Conservation (phyloP, 768 basidiomycete species). For the Nevesoporus exiguus region DNA sequence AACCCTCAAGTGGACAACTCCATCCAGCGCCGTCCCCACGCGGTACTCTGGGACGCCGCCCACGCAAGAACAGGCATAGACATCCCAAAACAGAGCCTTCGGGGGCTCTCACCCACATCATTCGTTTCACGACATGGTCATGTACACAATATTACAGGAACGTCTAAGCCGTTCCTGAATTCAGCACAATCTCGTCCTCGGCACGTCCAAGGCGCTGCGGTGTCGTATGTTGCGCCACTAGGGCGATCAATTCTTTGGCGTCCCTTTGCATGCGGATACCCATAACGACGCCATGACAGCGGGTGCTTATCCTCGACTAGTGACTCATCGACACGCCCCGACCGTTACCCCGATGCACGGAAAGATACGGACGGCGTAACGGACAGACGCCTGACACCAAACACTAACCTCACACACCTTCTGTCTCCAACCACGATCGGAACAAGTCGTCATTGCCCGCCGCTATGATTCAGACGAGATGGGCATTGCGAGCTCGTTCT, state of each 20-base stretch:
- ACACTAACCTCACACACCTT: neutral
- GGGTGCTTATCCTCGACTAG: slow-evolving; percentile 1
- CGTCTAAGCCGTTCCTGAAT: slow-evolving; percentile 7
- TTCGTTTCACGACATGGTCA: neutral
- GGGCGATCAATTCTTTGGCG: neutral
- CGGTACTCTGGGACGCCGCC: neutral
- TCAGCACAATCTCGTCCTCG: neutral
- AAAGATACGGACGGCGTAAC: slow-evolving; percentile 9
- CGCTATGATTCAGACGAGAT: neutral
- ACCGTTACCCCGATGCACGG: slow-evolving; percentile 1
- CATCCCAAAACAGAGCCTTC: neutral
- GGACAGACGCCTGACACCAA: neutral
- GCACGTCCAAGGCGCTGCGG: neutral
- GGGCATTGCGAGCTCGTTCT: neutral
- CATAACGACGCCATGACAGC: slow-evolving; percentile 16
- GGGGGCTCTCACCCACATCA: neutral
- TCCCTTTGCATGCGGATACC: slow-evolving; percentile 3
- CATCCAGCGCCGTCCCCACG: too few relatives aligned
- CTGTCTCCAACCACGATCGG: slow-evolving; percentile 6
- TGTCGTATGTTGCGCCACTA: neutral
- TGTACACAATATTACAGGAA: neutral
- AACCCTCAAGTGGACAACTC: too few relatives aligned
- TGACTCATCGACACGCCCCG: slow-evolving; percentile 4
- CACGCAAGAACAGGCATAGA: neutral
- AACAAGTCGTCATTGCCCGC: slow-evolving; percentile 4